Conservation (phyloP, 805 yeast species). For the Saturnispora mendoncae region DNA sequence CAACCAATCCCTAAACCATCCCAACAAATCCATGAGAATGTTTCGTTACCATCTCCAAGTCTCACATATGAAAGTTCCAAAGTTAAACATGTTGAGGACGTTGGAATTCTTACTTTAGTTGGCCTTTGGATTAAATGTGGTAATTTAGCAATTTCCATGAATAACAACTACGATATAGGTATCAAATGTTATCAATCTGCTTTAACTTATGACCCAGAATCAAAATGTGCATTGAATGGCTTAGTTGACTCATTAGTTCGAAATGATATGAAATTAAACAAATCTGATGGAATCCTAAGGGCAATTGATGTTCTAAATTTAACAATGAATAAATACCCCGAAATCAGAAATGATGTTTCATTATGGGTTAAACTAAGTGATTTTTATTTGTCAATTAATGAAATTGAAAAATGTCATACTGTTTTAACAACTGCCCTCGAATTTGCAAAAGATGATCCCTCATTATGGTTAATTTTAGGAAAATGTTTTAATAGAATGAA, state of each 20-base stretch:
- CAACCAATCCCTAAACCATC: no score
- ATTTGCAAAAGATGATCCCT: slow-evolving; percentile 28
- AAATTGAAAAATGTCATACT: slow-evolving; percentile 44
- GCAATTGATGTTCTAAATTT: slow-evolving; percentile 34
- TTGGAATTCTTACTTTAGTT: not conserved
- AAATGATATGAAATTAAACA: slow-evolving; percentile 1
- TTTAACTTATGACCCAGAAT: slow-evolving; percentile 33
- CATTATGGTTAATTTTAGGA: slow-evolving; percentile 41
- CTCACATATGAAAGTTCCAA: not conserved
- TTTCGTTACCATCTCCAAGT: not conserved
- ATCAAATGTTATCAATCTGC: slow-evolving; percentile 37
- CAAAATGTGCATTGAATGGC: slow-evolving; percentile 34
- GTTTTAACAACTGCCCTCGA: slow-evolving; percentile 19
- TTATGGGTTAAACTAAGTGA: slow-evolving; percentile 45
- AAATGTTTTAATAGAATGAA: slow-evolving; percentile 39
- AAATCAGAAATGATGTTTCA: slow-evolving; percentile 30
- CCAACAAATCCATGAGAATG: no score
- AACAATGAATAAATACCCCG: slow-evolving; percentile 31
- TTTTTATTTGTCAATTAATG: slow-evolving; percentile 39
- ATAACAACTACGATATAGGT: slow-evolving; percentile 31
- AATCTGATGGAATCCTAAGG: slow-evolving; percentile 14
- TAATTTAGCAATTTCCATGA: slow-evolving; percentile 36
- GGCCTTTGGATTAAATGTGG: slow-evolving; percentile 42
- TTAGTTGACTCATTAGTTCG: slow-evolving; percentile 29
- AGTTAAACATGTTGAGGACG: not conserved